Evolutionary conservation across 2,329 filamentous ascomycete species (phyloP), one percentile per base, ranked within the genome.

Genomic region (Aspergillus fructus): DNA sequence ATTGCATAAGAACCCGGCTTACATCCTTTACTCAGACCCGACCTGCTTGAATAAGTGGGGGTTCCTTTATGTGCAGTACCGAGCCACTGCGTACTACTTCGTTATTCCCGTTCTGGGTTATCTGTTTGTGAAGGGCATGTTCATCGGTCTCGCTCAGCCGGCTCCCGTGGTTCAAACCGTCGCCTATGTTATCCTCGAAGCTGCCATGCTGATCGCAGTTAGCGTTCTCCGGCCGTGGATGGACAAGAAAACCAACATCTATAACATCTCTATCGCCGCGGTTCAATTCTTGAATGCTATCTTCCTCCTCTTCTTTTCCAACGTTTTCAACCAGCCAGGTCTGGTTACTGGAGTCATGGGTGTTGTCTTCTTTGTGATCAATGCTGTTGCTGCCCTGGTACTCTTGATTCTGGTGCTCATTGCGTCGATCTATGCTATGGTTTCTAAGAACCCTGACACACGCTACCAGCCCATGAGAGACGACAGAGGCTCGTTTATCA

Each of bases 201-300:
- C 88, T 2, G 85, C 76, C 52, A 88, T 89, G 66, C 82, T 97
- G 56, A 89, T 96, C 66, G 86, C 78, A 21, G 87, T 91, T 55
- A 89, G 87, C 59, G 88, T 96, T 53, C 79, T 97, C 64, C 88
- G 91, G 59, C 93, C 93, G 17, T 97, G 91, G 89, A 97, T 97
- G 93, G 93, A 97, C 82, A 96, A 96, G 85, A 93, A 93, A 79
- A 96, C 91, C 60, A 97, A 97, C 76, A 88, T 88, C 48, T 96
- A 96, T 83, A 97, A 97, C 78, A 96, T 97, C 69, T 85, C 91
- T 59, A 97, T 97, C 68, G 89, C 87, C 61, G 89, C 86, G 46
- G 82, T 96, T 76, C 97, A 96, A 81, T 96, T 97, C 74, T 74
- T 97, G 68, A 96, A 94, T 76, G 84, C 89, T 55, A 87, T 97